phyloP scores from a whole-genome alignment of 257 asterid species.

The Eucommia ulmoides region DNA sequence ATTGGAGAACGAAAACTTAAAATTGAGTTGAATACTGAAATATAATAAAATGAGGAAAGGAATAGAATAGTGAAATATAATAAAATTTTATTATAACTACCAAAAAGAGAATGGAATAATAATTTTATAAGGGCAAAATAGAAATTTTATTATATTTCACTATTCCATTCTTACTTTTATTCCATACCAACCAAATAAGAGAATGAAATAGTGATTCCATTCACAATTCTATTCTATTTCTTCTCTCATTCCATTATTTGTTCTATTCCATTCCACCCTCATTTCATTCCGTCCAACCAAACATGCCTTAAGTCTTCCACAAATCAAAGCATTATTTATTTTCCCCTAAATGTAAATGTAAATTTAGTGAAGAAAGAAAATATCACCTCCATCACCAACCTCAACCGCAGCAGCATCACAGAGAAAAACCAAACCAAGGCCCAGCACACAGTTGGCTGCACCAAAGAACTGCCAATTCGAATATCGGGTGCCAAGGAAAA shows the following conservation, averaged over 20 bases:
- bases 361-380: neutral
- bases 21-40: no score
- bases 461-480: conserved; percentile 50
- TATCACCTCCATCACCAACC: conserved; percentile 51
- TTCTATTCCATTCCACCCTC: no score
- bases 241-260: no score
- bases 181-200: no score
- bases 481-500: conserved; percentile 48
- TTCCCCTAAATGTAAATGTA: neutral
- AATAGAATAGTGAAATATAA: neutral
- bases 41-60: neutral
- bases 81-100: neutral
- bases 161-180: no score
- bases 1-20: no score
- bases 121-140: neutral
- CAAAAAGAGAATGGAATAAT: neutral
- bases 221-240: no score
- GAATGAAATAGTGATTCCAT: no score
- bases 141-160: neutral
- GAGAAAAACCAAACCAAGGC: conserved; percentile 50
- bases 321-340: neutral
- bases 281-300: no score
- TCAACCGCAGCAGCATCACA: conserved; percentile 48
- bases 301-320: no score
- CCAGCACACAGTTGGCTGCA: conserved; percentile 42